Conservation (phyloP, 1,139 yeast genomes). For the Geotrichum australiense region DNA sequence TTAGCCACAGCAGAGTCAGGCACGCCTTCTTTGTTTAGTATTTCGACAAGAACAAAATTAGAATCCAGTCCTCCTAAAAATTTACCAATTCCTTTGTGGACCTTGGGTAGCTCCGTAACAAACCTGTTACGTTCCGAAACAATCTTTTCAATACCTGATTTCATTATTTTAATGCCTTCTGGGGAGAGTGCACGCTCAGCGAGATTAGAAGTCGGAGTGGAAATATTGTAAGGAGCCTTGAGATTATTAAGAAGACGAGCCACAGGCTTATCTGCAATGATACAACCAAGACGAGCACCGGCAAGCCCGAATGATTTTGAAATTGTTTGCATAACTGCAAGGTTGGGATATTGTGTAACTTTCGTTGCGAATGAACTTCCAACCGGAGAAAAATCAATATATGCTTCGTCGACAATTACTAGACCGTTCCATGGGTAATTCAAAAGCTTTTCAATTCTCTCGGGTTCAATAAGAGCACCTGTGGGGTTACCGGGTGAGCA, state of each 20-base stretch:
- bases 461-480: slow-evolving; percentile 52
- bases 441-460: slow-evolving; percentile 46
- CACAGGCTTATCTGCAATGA: slow-evolving; percentile 56
- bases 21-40: slow-evolving; percentile 45
- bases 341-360: slow-evolving; percentile 73
- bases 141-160: slow-evolving; percentile 44
- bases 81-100: slow-evolving; percentile 57
- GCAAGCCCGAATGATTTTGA: slow-evolving; percentile 96
- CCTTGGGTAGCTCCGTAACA: slow-evolving; percentile 44
- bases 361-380: slow-evolving; percentile 73
- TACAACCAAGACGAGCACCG: slow-evolving; percentile 81
- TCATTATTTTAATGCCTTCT: slow-evolving; percentile 56
- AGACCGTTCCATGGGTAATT: slow-evolving; percentile 65
- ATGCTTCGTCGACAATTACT: slow-evolving; percentile 90
- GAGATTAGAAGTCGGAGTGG: slow-evolving; percentile 68
- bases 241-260: slow-evolving; percentile 70
- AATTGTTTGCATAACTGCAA: slow-evolving; percentile 84
- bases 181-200: slow-evolving; percentile 66
- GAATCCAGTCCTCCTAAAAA: slow-evolving; percentile 85
- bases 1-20: slow-evolving; percentile 70
- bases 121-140: slow-evolving; percentile 50
- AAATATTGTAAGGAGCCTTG: slow-evolving; percentile 94
- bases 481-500: slow-evolving; percentile 99
- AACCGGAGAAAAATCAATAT: slow-evolving; percentile 69
- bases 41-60: slow-evolving; percentile 70